Conservation (phyloP, 2,329 filamentous ascomycete genomes). For the Blumeria graminis region DNA sequence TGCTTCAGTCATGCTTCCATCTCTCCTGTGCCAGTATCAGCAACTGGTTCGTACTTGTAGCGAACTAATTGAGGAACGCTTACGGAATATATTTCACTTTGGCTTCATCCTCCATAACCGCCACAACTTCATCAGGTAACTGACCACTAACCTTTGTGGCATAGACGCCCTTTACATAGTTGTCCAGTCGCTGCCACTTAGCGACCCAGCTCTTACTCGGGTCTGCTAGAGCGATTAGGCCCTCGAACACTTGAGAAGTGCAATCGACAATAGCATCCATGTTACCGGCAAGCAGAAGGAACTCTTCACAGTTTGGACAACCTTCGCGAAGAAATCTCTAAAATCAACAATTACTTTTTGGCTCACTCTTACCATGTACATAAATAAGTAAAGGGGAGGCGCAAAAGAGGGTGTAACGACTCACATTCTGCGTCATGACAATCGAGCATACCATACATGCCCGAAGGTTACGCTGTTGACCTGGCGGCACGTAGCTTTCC, state of each 20-base stretch:
- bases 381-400: background rate
- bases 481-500: slow-evolving; percentile 44
- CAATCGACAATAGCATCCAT: slow-evolving; percentile 70
- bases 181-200: slow-evolving; percentile 82
- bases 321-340: slow-evolving; percentile 70
- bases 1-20: slow-evolving; percentile 24
- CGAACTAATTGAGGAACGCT: slow-evolving; percentile 14
- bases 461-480: slow-evolving; percentile 65
- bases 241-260: slow-evolving; percentile 91
- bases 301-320: slow-evolving; percentile 90
- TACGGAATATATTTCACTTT: slow-evolving; percentile 42
- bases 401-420: slow-evolving; percentile 11
- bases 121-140: slow-evolving; percentile 39
- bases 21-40: slow-evolving; percentile 19
- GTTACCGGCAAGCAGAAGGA: slow-evolving; percentile 60
- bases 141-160: slow-evolving; percentile 84
- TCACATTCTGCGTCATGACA: slow-evolving; percentile 56
- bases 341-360: slow-evolving; percentile 3
- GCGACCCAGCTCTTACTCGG: slow-evolving; percentile 80
- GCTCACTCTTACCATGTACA: too few relatives aligned
- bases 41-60: background rate
- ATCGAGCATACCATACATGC: slow-evolving; percentile 98
- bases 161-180: slow-evolving; percentile 73
- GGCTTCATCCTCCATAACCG: slow-evolving; percentile 35
- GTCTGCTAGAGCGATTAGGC: slow-evolving; percentile 63